Percentiles rank a stretch among this genome's conserved stretches.
Evolutionary conservation across 2,329 filamentous ascomycete genomes (phyloP).

Genomic region (Colletotrichum endophyticum): DNA sequence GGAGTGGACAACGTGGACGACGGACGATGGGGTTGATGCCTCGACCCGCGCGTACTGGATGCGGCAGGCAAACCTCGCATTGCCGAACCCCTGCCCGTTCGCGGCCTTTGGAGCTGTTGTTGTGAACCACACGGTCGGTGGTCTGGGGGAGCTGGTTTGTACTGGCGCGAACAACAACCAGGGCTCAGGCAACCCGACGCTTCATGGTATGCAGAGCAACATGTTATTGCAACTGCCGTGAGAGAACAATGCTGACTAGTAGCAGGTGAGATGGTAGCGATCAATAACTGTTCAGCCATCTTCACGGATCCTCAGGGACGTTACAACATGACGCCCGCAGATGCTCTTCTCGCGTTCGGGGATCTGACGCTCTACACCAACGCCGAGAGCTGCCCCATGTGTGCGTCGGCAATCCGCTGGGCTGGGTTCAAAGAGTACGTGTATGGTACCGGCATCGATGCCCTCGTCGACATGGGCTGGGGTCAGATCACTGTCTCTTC

Average conservation of each 20-base stretch:
- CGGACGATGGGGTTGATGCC: slow-evolving; percentile 32
- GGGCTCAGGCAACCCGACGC: slow-evolving; percentile 52
- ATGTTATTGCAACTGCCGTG: not conserved
- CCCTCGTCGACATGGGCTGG: slow-evolving; percentile 53
- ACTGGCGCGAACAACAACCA: slow-evolving; percentile 52
- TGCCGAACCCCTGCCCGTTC: slow-evolving; percentile 56
- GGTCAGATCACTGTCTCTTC: slow-evolving; percentile 52
- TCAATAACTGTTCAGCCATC: slow-evolving; percentile 55
- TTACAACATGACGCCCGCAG: slow-evolving; percentile 44
- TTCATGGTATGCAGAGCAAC: slow-evolving; percentile 46
- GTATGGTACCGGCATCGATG: slow-evolving; percentile 55
- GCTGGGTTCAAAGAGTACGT: slow-evolving; percentile 60
- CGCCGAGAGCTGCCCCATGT: slow-evolving; percentile 63
- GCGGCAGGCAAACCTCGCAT: slow-evolving; percentile 50
- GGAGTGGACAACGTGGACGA: not conserved
- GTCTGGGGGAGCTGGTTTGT: slow-evolving; percentile 51
- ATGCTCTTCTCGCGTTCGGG: slow-evolving; percentile 49
- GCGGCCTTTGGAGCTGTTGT: slow-evolving; percentile 58
- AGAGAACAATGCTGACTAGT: not conserved
- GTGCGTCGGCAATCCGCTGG: slow-evolving; percentile 61
- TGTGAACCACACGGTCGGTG: slow-evolving; percentile 56
- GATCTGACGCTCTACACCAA: slow-evolving; percentile 60
- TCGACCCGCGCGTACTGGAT: slow-evolving; percentile 55
- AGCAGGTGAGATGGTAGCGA: slow-evolving; percentile 57
- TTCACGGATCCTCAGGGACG: slow-evolving; percentile 49